Percentiles rank a stretch among this genome's conserved stretches.
Conservation (phyloP, 352 stramenopile species). For the Phytopythium vexans region DNA sequence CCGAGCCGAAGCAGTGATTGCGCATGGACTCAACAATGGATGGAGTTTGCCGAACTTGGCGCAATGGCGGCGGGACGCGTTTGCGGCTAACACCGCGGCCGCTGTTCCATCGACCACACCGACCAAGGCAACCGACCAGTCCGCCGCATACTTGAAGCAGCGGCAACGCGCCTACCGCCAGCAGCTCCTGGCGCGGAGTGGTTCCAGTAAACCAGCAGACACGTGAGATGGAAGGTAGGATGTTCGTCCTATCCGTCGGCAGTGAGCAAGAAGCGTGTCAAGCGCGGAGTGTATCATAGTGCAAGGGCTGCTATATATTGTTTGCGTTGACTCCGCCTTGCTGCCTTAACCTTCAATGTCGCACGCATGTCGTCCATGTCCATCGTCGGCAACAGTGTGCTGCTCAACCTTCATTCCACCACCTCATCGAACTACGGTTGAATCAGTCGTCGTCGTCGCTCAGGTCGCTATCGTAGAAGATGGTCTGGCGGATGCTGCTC, state of each 20-base stretch:
- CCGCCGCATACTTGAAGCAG: slow-evolving; percentile 51
- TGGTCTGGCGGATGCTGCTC: slow-evolving; percentile 79
- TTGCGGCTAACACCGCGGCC: slow-evolving; percentile 9
- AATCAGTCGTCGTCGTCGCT: slow-evolving; percentile 65
- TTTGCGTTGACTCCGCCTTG: no score
- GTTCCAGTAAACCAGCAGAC: background rate
- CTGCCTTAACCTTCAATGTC: no score
- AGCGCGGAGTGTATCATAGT: no score
- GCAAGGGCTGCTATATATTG: no score
- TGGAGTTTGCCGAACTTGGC: slow-evolving; percentile 63
- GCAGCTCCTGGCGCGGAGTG: slow-evolving; percentile 31
- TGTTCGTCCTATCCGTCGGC: no score
- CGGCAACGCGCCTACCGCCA: slow-evolving; percentile 72
- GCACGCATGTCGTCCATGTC: no score
- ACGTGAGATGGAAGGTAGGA: no score
- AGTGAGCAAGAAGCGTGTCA: no score
- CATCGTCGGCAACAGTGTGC: no score
- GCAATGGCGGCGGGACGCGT: slow-evolving; percentile 61
- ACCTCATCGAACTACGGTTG: no score
- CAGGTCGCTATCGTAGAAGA: slow-evolving; percentile 85
- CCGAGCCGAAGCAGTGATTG: slow-evolving; percentile 69
- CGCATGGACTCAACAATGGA: slow-evolving; percentile 19
- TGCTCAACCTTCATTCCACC: no score
- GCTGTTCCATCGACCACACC: background rate
- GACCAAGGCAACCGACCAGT: slow-evolving; percentile 2